phyloP scores from a whole-genome alignment of 345 rosid species.

The Salix arbutifolia region DNA sequence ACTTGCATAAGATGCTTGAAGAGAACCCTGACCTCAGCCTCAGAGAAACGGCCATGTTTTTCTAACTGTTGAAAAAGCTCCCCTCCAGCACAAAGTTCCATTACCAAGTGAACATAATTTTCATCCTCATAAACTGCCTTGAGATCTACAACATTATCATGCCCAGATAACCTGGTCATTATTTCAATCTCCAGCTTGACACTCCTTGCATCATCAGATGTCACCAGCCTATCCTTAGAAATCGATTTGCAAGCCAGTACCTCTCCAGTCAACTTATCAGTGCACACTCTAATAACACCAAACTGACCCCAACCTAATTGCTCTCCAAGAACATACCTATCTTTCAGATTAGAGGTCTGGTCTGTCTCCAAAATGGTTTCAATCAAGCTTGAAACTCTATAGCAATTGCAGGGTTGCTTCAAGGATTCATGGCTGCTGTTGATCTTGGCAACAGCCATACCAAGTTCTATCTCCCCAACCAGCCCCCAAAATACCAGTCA shows the following conservation, averaged over 20 bases:
- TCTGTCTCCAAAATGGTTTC: conserved; percentile 47
- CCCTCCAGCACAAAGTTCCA: conserved; percentile 77
- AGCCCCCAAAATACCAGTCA: conserved; percentile 4
- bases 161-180: conserved; percentile 66
- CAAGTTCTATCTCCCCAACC: conserved; percentile 24
- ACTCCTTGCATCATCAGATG: conserved; percentile 47
- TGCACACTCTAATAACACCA: conserved; percentile 59
- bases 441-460: conserved; percentile 53
- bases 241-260: conserved; percentile 60
- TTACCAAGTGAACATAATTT: conserved; percentile 54
- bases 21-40: conserved; percentile 50
- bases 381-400: conserved; percentile 34
- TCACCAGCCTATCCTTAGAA: conserved; percentile 55
- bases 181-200: conserved; percentile 70
- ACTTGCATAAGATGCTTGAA: conserved; percentile 63
- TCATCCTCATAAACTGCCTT: conserved; percentile 72
- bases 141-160: conserved; percentile 64
- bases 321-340: conserved; percentile 44
- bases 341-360: conserved; percentile 46
- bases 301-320: conserved; percentile 74
- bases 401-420: conserved; percentile 39
- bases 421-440: conserved; percentile 32
- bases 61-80: conserved; percentile 58
- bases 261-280: conserved; percentile 57
- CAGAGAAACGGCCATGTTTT: conserved; percentile 53